Conservation (phyloP, 2,329 filamentous ascomycete genomes). For the Lachnellula arida region DNA sequence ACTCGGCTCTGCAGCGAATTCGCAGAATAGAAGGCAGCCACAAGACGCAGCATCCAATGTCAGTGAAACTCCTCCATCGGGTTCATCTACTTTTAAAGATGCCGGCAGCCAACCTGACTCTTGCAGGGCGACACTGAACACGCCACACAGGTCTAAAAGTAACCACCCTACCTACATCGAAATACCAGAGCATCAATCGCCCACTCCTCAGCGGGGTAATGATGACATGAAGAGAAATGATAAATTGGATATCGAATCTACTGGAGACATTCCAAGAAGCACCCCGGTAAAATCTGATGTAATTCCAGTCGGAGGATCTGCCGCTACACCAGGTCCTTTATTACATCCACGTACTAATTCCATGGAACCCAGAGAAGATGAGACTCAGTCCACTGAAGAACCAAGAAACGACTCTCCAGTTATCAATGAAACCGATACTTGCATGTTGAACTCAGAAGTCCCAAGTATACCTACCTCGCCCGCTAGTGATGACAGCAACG, state of each 20-base stretch:
- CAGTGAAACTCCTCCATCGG: neutral
- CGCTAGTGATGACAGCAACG: neutral
- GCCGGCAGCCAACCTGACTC: neutral
- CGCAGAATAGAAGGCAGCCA: neutral
- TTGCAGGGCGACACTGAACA: neutral
- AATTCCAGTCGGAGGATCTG: neutral
- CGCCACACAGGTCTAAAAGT: neutral
- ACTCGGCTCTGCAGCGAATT: slow-evolving; percentile 21
- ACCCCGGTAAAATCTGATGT: neutral
- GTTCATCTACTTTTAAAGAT: neutral
- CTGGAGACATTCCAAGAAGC: neutral
- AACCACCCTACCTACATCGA: neutral
- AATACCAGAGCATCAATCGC: neutral
- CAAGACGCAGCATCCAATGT: neutral
- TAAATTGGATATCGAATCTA: neutral
- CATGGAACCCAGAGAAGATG: neutral
- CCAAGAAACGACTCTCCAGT: too few relatives aligned
- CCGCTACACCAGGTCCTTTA: neutral
- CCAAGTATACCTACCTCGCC: too few relatives aligned
- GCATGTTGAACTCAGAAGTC: too few relatives aligned
- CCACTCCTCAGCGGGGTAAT: too few relatives aligned
- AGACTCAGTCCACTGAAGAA: neutral
- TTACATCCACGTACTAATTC: neutral
- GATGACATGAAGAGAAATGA: neutral
- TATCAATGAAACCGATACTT: too few relatives aligned